phyloP scores from a whole-genome alignment of 768 basidiomycete genomes.

The Asterophora parasitica region DNA sequence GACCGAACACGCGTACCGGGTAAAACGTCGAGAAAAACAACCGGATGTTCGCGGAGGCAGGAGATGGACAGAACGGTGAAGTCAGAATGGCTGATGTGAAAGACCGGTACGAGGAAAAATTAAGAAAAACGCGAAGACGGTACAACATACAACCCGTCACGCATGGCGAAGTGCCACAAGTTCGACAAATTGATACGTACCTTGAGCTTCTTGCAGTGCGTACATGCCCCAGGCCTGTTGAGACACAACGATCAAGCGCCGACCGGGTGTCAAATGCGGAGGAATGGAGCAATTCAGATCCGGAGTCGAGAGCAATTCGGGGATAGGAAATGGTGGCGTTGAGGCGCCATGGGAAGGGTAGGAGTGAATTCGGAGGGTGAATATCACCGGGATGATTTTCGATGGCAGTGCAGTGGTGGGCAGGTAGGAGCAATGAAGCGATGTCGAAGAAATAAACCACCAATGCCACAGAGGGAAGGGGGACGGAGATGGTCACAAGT shows the following conservation, averaged over 20 bases:
- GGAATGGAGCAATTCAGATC: slow-evolving; percentile 7
- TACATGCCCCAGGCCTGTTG: slow-evolving; percentile 74
- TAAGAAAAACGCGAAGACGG: slow-evolving; percentile 10
- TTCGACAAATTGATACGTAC: slow-evolving; percentile 35
- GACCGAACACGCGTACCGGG: slow-evolving; percentile 9
- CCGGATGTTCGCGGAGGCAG: slow-evolving; percentile 9
- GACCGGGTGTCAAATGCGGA: slow-evolving; percentile 2
- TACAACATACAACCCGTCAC: slow-evolving; percentile 14
- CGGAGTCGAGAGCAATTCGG: slow-evolving; percentile 1
- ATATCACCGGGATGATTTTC: slow-evolving; percentile 11
- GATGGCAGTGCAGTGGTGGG: slow-evolving; percentile 14
- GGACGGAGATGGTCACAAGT: not conserved
- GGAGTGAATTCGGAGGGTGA: slow-evolving; percentile 1
- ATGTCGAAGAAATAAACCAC: not conserved
- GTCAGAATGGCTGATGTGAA: slow-evolving; percentile 10
- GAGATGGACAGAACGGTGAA: slow-evolving; percentile 13
- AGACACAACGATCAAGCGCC: slow-evolving; percentile 3
- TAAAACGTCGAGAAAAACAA: slow-evolving; percentile 13
- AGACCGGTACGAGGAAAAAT: slow-evolving; percentile 7
- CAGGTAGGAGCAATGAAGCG: not conserved
- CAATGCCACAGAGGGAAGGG: not conserved
- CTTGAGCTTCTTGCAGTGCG: slow-evolving; percentile 85
- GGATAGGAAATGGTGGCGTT: slow-evolving; percentile 6
- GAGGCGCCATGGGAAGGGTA: not conserved
- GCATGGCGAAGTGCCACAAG: slow-evolving; percentile 10